Base-by-base conservation (phyloP, 2,329 filamentous ascomycete species). In the Arthrinium phaeospermum region DNA sequence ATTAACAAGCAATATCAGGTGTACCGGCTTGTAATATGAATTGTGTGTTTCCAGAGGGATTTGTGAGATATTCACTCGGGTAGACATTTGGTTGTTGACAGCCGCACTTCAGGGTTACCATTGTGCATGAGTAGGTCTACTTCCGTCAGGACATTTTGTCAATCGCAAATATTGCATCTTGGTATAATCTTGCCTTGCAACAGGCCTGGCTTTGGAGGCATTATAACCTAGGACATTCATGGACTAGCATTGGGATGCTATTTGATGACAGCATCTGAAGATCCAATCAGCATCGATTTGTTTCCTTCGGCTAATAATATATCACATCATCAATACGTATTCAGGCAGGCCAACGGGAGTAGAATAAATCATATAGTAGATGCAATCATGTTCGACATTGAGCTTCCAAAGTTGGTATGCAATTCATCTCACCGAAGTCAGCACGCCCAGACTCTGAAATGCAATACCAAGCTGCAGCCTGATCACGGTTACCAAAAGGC, bases 221-320 rank as follows among this genome's bases (percentile, higher is more conserved):
- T 4, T 64, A 8, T 30, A 64, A 10, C 22, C 34, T 64, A 41
- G 34, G 12, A 24, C 57, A n/a, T 10, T 64, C n/a, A 5, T 12
- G 41, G 30, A 41, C 22, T 64, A 41, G 57, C 19, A 7, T 64
- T 3, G 34, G 10, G 57, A 19, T 41, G 41, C 41, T 64, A 24
- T 64, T 64, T 41, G 57, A 34, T 64, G 57, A 64, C 57, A 64
- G 57, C 57, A 5, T 64, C 3, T n/a, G 57, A 41, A n/a, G 34
- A 22, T 13, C 57, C 57, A 64, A 64, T 64, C 19, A n/a, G 19
- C 19, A 41, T 14, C 22, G 1, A 41, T 6, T 10, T 8, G n/a
- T 37, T 19, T n/a, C n/a, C 22, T 0, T 3, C 34, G 57, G 30
- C 53, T 61, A 61, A 61, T 34, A 12, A 49, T 19, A 49, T 49